Conservation (phyloP, 345 rosid species). For the Linum trigynum region DNA sequence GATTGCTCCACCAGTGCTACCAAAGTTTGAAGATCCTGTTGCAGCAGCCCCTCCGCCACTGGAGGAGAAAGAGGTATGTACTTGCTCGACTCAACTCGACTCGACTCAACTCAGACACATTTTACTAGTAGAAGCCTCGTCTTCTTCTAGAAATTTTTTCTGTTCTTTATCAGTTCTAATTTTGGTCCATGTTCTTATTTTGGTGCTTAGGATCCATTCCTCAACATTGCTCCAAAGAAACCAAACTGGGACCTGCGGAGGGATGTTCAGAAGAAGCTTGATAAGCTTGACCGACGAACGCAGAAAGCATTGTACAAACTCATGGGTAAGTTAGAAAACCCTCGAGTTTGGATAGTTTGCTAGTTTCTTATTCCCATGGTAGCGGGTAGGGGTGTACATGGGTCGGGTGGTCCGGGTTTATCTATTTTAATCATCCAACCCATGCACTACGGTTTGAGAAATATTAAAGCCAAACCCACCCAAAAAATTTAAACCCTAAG, state of each 20-base stretch:
- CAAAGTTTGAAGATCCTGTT: constrained; percentile 81
- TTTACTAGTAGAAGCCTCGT: neutral
- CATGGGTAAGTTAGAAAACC: constrained; percentile 47
- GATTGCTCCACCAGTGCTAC: constrained; percentile 74
- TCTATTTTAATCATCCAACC: too few relatives aligned
- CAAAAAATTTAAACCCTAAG: too few relatives aligned
- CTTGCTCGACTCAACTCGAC: neutral
- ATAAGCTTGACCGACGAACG: constrained; percentile 84
- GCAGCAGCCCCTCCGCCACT: constrained; percentile 45
- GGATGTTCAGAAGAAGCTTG: constrained; percentile 91
- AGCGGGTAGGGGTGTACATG: too few relatives aligned
- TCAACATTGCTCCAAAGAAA: constrained; percentile 94
- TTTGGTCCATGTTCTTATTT: too few relatives aligned
- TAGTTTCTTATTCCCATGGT: too few relatives aligned
- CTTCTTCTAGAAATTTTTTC: neutral
- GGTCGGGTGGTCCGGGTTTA: too few relatives aligned
- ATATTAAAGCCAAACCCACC: too few relatives aligned
- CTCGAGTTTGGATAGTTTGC: neutral
- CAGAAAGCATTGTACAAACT: constrained; percentile 71
- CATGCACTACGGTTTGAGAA: too few relatives aligned
- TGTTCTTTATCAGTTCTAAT: neutral
- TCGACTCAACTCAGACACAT: constrained; percentile 4
- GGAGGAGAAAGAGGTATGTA: constrained; percentile 56
- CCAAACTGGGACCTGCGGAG: constrained; percentile 96
- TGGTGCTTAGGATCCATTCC: constrained; percentile 66